Evolutionary conservation across 1,284 basidiomycete genomes (phyloP).

Genomic region (Ceratobasidium sp.): DNA sequence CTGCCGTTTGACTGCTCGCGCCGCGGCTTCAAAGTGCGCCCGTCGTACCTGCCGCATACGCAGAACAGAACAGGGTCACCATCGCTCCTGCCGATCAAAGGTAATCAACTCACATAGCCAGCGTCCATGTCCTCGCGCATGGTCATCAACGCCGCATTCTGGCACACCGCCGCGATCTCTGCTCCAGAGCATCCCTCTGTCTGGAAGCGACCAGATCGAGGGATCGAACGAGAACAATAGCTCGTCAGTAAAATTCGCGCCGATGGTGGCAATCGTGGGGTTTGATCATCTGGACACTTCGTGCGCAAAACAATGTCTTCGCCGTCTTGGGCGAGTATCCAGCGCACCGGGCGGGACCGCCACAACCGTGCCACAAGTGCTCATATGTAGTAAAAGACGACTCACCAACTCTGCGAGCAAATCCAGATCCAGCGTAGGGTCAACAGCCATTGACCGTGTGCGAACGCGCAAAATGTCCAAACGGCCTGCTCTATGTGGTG

Average conservation of each 20-base stretch:
- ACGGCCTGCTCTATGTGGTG: constrained; percentile 80
- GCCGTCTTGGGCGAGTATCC: too few species aligned
- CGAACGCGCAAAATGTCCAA: constrained; percentile 86
- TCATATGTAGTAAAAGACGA: too few species aligned
- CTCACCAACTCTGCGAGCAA: constrained; percentile 78
- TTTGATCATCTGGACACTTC: not conserved
- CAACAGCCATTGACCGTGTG: constrained; percentile 81
- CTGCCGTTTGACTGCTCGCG: constrained; percentile 74
- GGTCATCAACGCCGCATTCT: constrained; percentile 92
- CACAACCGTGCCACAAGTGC: too few species aligned
- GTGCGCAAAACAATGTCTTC: not conserved
- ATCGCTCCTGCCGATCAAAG: constrained; percentile 32
- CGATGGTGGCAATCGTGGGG: not conserved
- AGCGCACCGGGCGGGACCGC: too few species aligned
- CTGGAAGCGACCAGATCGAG: constrained; percentile 54
- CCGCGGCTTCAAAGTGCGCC: constrained; percentile 78
- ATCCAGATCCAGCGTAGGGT: constrained; percentile 69
- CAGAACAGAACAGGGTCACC: not conserved
- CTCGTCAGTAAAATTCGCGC: too few species aligned
- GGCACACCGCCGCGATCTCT: constrained; percentile 90
- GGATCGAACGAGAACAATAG: not conserved
- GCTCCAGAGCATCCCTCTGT: constrained; percentile 96
- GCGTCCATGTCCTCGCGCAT: constrained; percentile 88
- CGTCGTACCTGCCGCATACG: constrained; percentile 71
- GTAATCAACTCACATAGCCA: constrained; percentile 62